These are phyloP conservation scores for Claviceps digitariae DNA, from an alignment of 2,329 filamentous ascomycete species.

Conservation along the genomic window DNA sequence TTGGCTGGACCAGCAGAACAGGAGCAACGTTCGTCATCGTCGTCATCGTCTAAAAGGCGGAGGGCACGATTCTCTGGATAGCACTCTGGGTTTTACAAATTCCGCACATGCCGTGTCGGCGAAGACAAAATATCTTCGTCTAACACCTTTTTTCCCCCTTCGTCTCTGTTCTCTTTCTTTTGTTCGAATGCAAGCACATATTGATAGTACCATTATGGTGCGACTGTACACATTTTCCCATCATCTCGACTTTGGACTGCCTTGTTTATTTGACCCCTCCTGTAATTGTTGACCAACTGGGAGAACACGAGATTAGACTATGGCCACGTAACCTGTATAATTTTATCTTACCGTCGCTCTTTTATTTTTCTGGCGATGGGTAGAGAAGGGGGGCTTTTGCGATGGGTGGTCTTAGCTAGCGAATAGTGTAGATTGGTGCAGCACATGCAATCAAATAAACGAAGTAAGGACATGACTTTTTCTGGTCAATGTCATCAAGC, in stretches of 20 bases:
- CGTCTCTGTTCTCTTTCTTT: not conserved
- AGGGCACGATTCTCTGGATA: not conserved
- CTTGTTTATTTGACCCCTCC: not conserved
- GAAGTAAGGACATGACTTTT: not conserved
- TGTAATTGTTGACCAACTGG: not conserved
- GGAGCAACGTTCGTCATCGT: slow-evolving; percentile 3
- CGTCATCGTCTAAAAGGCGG: not conserved
- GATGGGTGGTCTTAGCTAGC: not conserved
- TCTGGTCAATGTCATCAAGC: not conserved
- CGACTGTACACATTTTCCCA: not conserved
- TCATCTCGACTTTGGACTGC: not conserved
- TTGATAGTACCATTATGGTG: not conserved
- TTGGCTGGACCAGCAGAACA: slow-evolving; percentile 12
- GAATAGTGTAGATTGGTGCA: slow-evolving; percentile 5
- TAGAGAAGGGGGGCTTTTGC: not conserved
- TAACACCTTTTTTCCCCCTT: not conserved
- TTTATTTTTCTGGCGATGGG: not conserved
- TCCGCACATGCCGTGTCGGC: slow-evolving; percentile 1
- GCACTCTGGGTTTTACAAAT: not conserved
- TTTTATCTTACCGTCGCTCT: not conserved
- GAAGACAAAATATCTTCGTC: not conserved
- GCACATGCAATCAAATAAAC: slow-evolving; percentile 12
- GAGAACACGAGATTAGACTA: not conserved
- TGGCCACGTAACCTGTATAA: too few relatives aligned
- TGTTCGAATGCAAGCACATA: not conserved